A percentile compares a stretch with the other conserved stretches of the same genome.
These are phyloP conservation scores for Terana coerulea DNA, from an alignment of 768 basidiomycete genomes.

Conservation along the genomic window DNA sequence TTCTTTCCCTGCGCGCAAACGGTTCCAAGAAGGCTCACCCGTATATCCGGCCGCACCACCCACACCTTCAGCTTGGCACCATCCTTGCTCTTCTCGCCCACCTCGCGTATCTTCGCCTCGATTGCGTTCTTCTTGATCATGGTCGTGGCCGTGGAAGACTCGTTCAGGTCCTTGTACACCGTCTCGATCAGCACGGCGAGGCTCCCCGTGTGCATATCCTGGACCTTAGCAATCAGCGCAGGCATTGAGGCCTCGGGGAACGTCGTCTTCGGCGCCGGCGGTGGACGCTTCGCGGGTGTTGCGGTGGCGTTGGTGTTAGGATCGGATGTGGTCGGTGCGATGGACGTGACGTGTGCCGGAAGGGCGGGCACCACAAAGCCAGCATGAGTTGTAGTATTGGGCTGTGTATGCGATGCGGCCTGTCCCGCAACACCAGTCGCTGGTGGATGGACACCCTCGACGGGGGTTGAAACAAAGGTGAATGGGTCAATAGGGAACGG, in stretches of 20 bases:
- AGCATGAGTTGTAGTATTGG: no score
- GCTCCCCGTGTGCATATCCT: slow-evolving; percentile 54
- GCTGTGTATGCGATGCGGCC: slow-evolving; percentile 10
- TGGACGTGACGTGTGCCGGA: slow-evolving; percentile 16
- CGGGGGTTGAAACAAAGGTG: slow-evolving; percentile 53
- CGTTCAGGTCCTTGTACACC: slow-evolving; percentile 64
- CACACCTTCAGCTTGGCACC: slow-evolving; percentile 52
- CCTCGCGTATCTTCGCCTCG: slow-evolving; percentile 75
- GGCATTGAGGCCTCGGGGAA: slow-evolving; percentile 70
- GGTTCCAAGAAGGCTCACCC: slow-evolving; percentile 13
- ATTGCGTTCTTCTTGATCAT: slow-evolving; percentile 85
- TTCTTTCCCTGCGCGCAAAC: background rate
- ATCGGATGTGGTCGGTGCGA: slow-evolving; percentile 1
- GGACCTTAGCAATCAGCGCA: slow-evolving; percentile 60
- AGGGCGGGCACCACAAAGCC: slow-evolving; percentile 42
- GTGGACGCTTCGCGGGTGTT: slow-evolving; percentile 24
- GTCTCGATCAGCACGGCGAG: slow-evolving; percentile 68
- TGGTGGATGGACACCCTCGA: slow-evolving; percentile 32
- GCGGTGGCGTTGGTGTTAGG: slow-evolving; percentile 13
- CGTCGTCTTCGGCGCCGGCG: slow-evolving; percentile 41
- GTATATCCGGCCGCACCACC: slow-evolving; percentile 50
- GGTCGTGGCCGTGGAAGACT: slow-evolving; percentile 61
- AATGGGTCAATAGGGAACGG: slow-evolving; percentile 77
- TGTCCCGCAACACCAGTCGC: slow-evolving; percentile 24
- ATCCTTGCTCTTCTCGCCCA: slow-evolving; percentile 63